Evolutionary conservation across 441 rosid genomes (phyloP), one percentile per base, ranked within the genome.

Genomic region (Pelargonium australe): DNA sequence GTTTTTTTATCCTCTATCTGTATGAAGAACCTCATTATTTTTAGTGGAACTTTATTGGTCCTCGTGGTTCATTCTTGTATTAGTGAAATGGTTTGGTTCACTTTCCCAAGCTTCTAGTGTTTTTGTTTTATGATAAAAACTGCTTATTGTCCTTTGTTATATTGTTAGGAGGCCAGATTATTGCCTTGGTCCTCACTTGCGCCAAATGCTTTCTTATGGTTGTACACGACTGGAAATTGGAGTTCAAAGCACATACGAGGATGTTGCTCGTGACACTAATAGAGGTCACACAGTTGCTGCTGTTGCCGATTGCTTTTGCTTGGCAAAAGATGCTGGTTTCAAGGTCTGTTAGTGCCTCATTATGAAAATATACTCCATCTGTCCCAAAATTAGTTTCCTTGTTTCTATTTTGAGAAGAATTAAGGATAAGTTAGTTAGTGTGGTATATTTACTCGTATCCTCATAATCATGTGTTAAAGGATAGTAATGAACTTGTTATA

Each of bases 251-350:
- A 95, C 98, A 19, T 95, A 90, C 73, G 99, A 95, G 81, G 99
- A 95, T 89, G 99, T 95, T 76, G 97, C 99, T 47, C 93, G 81
- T 73, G 99, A 95, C 81, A 92, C 99, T 58, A 92, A 95, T 67
- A 85, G 99, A 83, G 99, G 99, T 31, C 99, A 95, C 78, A 95
- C 99, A 0, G 97, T 92, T 73, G 98, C 96, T 57, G 98, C 99
- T n/a, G 98, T 95, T 23, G 99, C 98, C 28, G 98, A 95, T 85
- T 95, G 99, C 76, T 95, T 95, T 83, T 85, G 91, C 85, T 71
- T 95, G 86, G 92, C 99, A 51, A 95, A 92, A 73, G 99, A 95
- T 90, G 93, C 96, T 77, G 99, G 99, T 73, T 95, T 95, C 84
- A 95, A 95, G 97, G 99, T 89, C 68, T 65, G 74, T 7, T 63